A percentile compares a stretch with the other conserved stretches of the same genome.
phyloP scores from a whole-genome alignment of 148 eudicot species.

The Rhododendron vialii region DNA sequence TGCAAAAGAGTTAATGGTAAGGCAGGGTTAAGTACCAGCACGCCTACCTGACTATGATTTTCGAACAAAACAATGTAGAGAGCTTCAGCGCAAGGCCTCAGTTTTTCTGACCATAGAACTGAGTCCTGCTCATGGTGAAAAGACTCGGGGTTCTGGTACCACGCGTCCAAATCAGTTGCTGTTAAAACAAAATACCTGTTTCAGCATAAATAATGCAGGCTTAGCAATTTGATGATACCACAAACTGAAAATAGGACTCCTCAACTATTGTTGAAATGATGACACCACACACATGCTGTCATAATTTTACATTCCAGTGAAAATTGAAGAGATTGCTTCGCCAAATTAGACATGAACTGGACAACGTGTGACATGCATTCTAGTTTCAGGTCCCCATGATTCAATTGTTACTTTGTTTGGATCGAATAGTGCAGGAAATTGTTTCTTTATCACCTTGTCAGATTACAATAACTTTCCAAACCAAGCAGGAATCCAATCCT shows the following conservation, averaged over 20 bases:
- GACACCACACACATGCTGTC: neutral
- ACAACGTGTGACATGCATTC: neutral
- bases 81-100: slow-evolving; percentile 99
- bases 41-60: slow-evolving; percentile 88
- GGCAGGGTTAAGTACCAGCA: slow-evolving; percentile 6
- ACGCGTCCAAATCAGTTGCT: slow-evolving; percentile 83
- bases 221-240: slow-evolving; percentile 25
- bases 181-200: slow-evolving; percentile 95
- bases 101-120: slow-evolving; percentile 89
- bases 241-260: neutral
- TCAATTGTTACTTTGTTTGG: neutral
- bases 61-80: slow-evolving; percentile 91
- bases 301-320: neutral
- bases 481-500: neutral
- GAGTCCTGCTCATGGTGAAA: slow-evolving; percentile 99
- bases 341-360: neutral
- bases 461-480: neutral
- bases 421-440: neutral
- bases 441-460: neutral
- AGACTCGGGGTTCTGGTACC: slow-evolving; percentile 86
- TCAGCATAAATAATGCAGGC: slow-evolving; percentile 16
- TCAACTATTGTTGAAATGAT: neutral
- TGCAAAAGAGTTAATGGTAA: neutral
- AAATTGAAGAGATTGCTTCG: neutral
- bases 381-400: neutral